These are phyloP conservation scores for Galium porrigens DNA, from an alignment of 305 asterid genomes.

Conservation along the genomic window DNA sequence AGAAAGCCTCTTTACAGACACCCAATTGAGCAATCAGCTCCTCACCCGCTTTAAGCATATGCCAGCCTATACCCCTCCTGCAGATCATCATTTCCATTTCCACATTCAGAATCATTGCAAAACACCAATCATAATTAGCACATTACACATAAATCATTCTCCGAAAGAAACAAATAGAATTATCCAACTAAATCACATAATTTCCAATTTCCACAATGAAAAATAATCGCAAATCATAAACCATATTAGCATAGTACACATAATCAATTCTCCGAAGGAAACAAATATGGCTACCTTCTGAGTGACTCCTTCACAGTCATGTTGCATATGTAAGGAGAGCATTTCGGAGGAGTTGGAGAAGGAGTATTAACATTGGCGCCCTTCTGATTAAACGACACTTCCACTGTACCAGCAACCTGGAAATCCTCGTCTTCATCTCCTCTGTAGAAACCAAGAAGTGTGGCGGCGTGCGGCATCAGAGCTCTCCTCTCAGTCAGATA, in stretches of 20 bases:
- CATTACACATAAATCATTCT: neutral
- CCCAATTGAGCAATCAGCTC: constrained; percentile 62
- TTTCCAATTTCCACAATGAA: constrained; percentile 2
- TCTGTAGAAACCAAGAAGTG: constrained; percentile 60
- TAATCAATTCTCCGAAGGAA: neutral
- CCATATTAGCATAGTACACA: neutral
- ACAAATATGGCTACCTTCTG: constrained; percentile 37
- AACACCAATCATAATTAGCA: neutral
- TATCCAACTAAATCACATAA: neutral
- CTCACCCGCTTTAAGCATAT: constrained; percentile 71
- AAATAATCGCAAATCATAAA: neutral
- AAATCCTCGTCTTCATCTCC: constrained; percentile 58
- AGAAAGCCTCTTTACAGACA: constrained; percentile 51
- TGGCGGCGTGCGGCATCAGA: constrained; percentile 57
- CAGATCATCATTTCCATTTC: constrained; percentile 5
- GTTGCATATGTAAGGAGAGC: constrained; percentile 70
- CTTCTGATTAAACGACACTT: constrained; percentile 43
- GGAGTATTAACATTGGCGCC: constrained; percentile 76
- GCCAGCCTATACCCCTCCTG: constrained; percentile 93
- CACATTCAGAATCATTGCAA: constrained; percentile 4
- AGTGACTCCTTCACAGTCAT: constrained; percentile 76
- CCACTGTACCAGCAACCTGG: constrained; percentile 80
- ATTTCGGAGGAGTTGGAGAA: constrained; percentile 62
- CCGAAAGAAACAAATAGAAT: neutral
- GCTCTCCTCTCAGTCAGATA: constrained; percentile 65